phyloP scores from a whole-genome alignment of 1,284 basidiomycete genomes.

The Marasmius sp. region DNA sequence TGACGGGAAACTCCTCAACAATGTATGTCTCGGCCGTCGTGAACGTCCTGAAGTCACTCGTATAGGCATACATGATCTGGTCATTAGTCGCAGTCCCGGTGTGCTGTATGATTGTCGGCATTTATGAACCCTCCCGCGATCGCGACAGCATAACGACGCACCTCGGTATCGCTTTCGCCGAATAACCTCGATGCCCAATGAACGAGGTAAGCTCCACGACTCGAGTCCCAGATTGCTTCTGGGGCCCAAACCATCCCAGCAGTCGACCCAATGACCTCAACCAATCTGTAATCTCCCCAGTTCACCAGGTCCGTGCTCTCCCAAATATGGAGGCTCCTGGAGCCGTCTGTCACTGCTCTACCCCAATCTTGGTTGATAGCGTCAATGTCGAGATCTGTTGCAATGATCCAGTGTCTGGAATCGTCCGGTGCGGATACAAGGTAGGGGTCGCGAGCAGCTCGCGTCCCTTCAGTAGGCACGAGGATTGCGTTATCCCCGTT shows the following conservation, averaged over 20 bases:
- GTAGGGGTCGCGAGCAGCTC: constrained; percentile 13
- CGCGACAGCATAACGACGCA: neutral
- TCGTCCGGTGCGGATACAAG: constrained; percentile 13
- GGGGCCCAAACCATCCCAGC: constrained; percentile 16
- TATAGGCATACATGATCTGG: constrained; percentile 12
- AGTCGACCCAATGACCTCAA: constrained; percentile 6
- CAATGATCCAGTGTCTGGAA: constrained; percentile 15
- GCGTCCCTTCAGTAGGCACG: constrained; percentile 11
- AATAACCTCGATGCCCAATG: constrained; percentile 11
- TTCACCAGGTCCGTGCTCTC: constrained; percentile 15
- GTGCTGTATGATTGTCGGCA: neutral
- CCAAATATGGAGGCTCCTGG: constrained; percentile 12
- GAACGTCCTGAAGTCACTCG: constrained; percentile 15
- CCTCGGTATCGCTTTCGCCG: neutral
- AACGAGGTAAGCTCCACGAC: constrained; percentile 3
- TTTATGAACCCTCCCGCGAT: neutral
- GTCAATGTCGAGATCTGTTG: constrained; percentile 14
- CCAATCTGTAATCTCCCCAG: constrained; percentile 11
- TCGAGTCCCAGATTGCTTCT: constrained; percentile 11
- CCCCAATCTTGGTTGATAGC: constrained; percentile 10
- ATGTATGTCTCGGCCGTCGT: constrained; percentile 13
- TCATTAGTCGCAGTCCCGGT: neutral
- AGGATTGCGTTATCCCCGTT: constrained; percentile 15
- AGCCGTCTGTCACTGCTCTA: constrained; percentile 6
- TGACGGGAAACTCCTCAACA: constrained; percentile 8